Percentiles rank a stretch among this genome's conserved stretches.
Conservation (phyloP, 2,329 filamentous ascomycete genomes). For the Curvularia lunata region DNA sequence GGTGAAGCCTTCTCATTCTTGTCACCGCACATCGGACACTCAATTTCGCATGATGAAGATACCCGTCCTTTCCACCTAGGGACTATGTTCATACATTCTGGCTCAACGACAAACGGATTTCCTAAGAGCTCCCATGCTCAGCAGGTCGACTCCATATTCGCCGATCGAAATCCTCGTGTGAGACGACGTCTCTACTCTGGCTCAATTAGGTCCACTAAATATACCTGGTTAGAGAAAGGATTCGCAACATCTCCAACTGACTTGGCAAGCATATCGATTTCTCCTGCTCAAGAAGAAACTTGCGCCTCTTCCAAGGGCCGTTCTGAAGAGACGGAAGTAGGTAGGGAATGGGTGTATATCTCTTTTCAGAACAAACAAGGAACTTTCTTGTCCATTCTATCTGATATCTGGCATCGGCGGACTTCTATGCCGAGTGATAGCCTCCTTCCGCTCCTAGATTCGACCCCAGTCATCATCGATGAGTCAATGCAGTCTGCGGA, state of each 20-base stretch:
- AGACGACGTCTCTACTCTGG: not conserved
- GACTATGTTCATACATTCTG: not conserved
- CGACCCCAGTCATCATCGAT: not conserved
- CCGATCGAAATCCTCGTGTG: not conserved
- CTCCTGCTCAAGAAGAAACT: not conserved
- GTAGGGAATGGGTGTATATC: not conserved
- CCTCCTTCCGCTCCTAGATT: not conserved
- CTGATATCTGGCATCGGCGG: not conserved
- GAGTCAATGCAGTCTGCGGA: not conserved
- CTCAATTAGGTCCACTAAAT: not conserved
- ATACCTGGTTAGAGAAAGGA: not conserved
- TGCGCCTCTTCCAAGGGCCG: not conserved
- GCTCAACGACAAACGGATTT: not conserved
- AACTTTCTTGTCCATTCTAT: not conserved
- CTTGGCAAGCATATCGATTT: not conserved
- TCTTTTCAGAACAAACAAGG: not conserved
- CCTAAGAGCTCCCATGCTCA: not conserved
- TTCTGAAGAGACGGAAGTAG: not conserved
- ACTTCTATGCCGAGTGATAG: not conserved
- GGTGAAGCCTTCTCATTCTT: not conserved
- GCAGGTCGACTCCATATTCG: constrained; percentile 5
- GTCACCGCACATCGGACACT: not conserved
- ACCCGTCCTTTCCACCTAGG: not conserved
- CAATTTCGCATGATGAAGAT: not conserved
- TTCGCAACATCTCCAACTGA: not conserved